Evolutionary conservation across 2,329 filamentous ascomycete species (phyloP), one percentile per base, ranked within the genome.

Genomic region (Pyricularia grisea): DNA sequence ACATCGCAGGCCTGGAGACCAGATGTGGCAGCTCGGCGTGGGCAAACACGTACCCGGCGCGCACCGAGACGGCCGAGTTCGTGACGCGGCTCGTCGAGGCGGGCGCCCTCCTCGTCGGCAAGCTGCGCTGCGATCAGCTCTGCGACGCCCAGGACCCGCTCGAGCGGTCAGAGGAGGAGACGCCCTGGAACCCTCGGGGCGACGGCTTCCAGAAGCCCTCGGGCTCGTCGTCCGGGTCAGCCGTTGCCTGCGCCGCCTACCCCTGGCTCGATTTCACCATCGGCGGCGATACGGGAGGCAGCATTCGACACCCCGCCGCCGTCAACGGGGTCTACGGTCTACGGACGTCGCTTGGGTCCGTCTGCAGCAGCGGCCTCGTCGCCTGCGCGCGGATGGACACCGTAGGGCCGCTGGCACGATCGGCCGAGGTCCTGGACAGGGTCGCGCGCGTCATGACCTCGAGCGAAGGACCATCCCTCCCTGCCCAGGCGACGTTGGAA

Each of bases 71-170:
- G 20, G 81, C 85, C 0, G 76, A 79, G 0, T 82, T 86, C 1
- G 81, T 87, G 10, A 76, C 82, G 7, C 81, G 78, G 28, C 76
- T 88, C 20, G 80, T 85, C 27, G 78, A 80, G 0, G 81, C 84
- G 9, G 87, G 87, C 0, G 87, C 84, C 1, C 77, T 89, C 1
- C 81, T 86, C 36, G 78, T 89, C 33, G 87, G 87, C 10, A 89
- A 89, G 73, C 65, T 66, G 31, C 65, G 33, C 17, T 66, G 65
- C 31, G n/a, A n/a, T 7, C 82, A 84, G 71, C 81, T 87, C 67
- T 81, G 80, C 14, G 74, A 78, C 5, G 76, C 77, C 6, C 69
- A 70, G 65, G 73, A 74, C 20, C 79, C 82, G 2, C 84, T 81
- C 1, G 85, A 88, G 70, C 79, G 78, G 76, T 76, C 80, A 2